These are phyloP conservation scores for Aspergillus sclerotioniger DNA, from an alignment of 495 filamentous ascomycete genomes.

Conservation along the genomic window DNA sequence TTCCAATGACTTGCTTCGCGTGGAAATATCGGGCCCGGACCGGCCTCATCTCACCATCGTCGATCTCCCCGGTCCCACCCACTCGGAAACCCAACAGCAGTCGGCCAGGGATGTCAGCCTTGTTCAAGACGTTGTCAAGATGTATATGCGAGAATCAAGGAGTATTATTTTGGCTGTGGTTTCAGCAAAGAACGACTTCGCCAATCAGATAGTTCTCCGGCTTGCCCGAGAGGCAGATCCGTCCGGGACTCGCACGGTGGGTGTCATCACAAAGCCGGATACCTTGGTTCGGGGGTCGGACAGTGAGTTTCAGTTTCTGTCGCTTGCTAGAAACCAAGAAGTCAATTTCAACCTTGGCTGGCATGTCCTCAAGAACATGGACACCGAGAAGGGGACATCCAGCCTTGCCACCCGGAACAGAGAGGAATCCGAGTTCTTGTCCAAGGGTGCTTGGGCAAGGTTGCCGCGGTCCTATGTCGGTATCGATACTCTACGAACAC, in stretches of 20 bases:
- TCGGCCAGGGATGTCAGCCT: constrained; percentile 43
- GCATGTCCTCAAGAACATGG: constrained; percentile 50
- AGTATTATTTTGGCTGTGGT: constrained; percentile 55
- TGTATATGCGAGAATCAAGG: constrained; percentile 50
- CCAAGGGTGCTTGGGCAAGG: constrained; percentile 45
- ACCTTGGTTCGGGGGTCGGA: constrained; percentile 37
- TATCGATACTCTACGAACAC: constrained; percentile 44
- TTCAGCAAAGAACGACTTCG: constrained; percentile 50
- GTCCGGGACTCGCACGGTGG: constrained; percentile 45
- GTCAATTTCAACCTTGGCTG: constrained; percentile 46
- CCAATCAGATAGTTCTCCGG: constrained; percentile 46
- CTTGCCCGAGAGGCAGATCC: constrained; percentile 45
- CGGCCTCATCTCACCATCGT: constrained; percentile 55
- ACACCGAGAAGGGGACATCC: constrained; percentile 38
- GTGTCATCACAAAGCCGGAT: constrained; percentile 55
- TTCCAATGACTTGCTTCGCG: constrained; percentile 46
- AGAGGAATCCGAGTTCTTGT: constrained; percentile 44
- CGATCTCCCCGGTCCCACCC: constrained; percentile 55
- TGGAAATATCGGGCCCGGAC: constrained; percentile 53
- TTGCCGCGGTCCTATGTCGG: constrained; percentile 42
- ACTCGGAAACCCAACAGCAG: constrained; percentile 47
- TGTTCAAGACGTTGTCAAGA: constrained; percentile 44
- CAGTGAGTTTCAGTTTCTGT: constrained; percentile 36
- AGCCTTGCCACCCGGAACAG: constrained; percentile 36
- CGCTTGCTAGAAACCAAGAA: constrained; percentile 45